Base-by-base conservation (phyloP, 257 asterid species). In the Mentha longifolia region DNA sequence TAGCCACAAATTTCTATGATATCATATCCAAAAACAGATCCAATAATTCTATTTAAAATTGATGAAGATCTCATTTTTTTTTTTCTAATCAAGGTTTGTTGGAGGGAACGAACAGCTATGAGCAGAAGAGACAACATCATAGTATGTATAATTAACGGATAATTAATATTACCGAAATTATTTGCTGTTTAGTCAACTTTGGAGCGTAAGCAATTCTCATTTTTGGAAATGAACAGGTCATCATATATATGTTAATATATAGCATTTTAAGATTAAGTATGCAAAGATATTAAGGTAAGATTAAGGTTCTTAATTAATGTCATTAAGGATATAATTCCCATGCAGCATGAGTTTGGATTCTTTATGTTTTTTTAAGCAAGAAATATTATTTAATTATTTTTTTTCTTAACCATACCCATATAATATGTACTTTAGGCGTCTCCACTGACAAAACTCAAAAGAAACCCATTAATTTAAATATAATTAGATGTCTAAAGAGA, bases 51-150 rank as follows among this genome's bases (percentile, higher is more conserved):
- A 35, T 33, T 14, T 45, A 61, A 49, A 33, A 30, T 51, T 11
- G 61, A 31, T 10, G 33, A 52, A 61, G 20, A 20, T 56, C 7
- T 60, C 65, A n/a, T 20, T n/a, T n/a, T 19, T 49, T 30, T 1
- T 49, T n/a, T 55, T 42, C 3, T 61, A 56, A 60, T 66, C 72
- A 73, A 54, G 74, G 68, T 83, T 79, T 80, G 86, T 81, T 83
- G 83, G 75, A 80, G 71, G 46, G 71, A 82, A 71, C 80, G 67
- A 79, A 80, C 87, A 81, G 79, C 83, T 79, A 73, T 57, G 64
- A 75, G 50, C 56, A 69, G 60, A 46, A 55, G 65, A 20, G 49
- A 51, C 59, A 37, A 75, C 66, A 65, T 14, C n/a, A n/a, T 47
- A 1, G 3, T 11, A 49, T 28, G 2, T 28, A 28, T 28, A 28